Conservation (phyloP, 148 eudicot genomes). For the Vaccinium vitisidaea region DNA sequence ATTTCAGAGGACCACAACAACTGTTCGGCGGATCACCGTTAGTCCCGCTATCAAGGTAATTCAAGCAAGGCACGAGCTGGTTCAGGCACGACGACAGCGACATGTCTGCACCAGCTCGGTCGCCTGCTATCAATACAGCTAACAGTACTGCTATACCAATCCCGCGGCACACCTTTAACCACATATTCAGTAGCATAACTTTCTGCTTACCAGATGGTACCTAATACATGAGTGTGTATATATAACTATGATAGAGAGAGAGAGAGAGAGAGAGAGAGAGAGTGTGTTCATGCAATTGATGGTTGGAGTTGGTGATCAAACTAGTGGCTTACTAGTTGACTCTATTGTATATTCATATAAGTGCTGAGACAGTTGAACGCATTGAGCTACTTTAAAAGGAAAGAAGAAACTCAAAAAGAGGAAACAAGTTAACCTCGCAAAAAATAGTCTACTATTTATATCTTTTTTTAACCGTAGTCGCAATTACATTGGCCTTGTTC, state of each 20-base stretch:
- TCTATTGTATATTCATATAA: too few species aligned
- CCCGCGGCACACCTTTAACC: neutral
- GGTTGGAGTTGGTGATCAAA: slow-evolving; percentile 23
- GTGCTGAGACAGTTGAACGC: neutral
- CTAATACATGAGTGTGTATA: neutral
- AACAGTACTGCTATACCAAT: neutral
- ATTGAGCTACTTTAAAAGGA: neutral
- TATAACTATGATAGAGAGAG: neutral
- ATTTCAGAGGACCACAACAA: slow-evolving; percentile 65
- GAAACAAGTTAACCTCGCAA: neutral
- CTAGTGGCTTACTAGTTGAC: slow-evolving; percentile 16
- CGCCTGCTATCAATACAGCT: neutral
- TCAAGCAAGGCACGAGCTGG: slow-evolving; percentile 52
- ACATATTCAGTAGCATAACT: neutral
- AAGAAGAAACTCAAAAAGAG: neutral
- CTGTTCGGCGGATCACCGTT: slow-evolving; percentile 35
- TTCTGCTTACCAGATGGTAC: neutral
- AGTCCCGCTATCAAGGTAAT: slow-evolving; percentile 38
- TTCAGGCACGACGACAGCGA: slow-evolving; percentile 39
- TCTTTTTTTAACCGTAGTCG: neutral
- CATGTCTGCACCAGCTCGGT: neutral
- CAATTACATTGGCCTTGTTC: neutral
- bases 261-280: neutral
- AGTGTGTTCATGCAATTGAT: neutral
- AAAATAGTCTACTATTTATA: neutral